Conservation (phyloP, 2,329 filamentous ascomycete genomes). For the Fusarium sp. region DNA sequence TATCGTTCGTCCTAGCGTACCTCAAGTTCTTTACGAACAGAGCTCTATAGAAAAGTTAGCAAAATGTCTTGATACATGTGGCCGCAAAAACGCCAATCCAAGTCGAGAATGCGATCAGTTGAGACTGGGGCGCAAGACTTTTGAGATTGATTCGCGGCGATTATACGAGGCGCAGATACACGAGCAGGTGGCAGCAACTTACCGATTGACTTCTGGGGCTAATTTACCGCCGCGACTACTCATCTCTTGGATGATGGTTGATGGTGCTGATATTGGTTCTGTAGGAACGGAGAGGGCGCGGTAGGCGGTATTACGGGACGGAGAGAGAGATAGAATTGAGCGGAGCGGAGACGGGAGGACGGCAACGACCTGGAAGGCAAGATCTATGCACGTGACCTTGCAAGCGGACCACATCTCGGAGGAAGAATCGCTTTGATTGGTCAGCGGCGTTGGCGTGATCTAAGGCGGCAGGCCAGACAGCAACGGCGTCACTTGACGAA, state of each 20-base stretch:
- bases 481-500: conserved; percentile 38
- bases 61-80: conserved; percentile 13
- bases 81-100: background rate
- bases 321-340: conserved; percentile 45
- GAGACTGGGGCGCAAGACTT: conserved; percentile 22
- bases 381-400: conserved; percentile 46
- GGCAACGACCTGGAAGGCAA: conserved; percentile 42
- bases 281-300: conserved; percentile 44
- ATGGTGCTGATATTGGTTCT: conserved; percentile 49
- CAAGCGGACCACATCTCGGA: conserved; percentile 22
- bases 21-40: conserved; percentile 99
- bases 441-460: conserved; percentile 36
- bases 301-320: conserved; percentile 42
- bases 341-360: conserved; percentile 48
- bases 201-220: conserved; percentile 99
- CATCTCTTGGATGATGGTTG: conserved; percentile 76
- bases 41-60: conserved; percentile 73
- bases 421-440: conserved; percentile 16
- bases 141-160: conserved; percentile 22
- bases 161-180: conserved; percentile 3
- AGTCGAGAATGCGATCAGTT: conserved; percentile 20
- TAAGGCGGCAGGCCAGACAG: conserved; percentile 23
- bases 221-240: conserved; percentile 97
- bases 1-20: conserved; percentile 60
- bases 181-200: conserved; percentile 35